phyloP scores from a whole-genome alignment of 2,329 filamentous ascomycete genomes.

The Phoma sp. region DNA sequence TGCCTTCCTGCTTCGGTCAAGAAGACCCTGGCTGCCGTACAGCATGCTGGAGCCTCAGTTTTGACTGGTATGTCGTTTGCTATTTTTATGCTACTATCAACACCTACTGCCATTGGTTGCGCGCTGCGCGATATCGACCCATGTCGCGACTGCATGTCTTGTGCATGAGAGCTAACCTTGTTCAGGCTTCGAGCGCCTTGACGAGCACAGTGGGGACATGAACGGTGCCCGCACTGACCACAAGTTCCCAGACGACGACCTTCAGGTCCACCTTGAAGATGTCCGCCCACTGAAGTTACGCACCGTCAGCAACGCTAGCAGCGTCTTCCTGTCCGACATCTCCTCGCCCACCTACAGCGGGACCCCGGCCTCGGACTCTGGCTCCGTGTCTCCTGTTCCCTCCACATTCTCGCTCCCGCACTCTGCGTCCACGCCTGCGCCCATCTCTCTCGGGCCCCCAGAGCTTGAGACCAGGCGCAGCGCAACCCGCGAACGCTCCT shows the following conservation, averaged over 20 bases:
- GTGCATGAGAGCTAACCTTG: conserved; percentile 19
- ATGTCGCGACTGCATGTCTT: conserved; percentile 8
- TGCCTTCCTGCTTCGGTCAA: conserved; percentile 47
- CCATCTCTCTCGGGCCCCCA: conserved; percentile 37
- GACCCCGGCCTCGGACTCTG: conserved; percentile 35
- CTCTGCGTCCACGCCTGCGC: conserved; percentile 34
- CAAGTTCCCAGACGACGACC: conserved; percentile 31
- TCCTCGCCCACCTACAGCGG: conserved; percentile 33
- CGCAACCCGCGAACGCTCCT: conserved; percentile 39
- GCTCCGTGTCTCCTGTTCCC: conserved; percentile 31
- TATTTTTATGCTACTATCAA: conserved; percentile 17
- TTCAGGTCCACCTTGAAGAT: conserved; percentile 32
- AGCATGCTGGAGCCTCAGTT: conserved; percentile 54
- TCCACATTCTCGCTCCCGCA: conserved; percentile 30
- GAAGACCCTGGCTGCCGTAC: conserved; percentile 45
- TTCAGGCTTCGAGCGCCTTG: conserved; percentile 41
- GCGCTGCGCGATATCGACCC: conserved; percentile 15
- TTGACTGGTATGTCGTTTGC: conserved; percentile 47
- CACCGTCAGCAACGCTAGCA: conserved; percentile 41
- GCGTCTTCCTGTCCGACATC: conserved; percentile 33
- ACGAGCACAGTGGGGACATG: conserved; percentile 30
- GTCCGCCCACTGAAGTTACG: conserved; percentile 34
- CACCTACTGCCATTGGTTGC: conserved; percentile 4
- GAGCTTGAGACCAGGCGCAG: conserved; percentile 22
- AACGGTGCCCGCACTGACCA: conserved; percentile 20